Conservation (phyloP, 257 asterid genomes). For the Solanum etuberosum region DNA sequence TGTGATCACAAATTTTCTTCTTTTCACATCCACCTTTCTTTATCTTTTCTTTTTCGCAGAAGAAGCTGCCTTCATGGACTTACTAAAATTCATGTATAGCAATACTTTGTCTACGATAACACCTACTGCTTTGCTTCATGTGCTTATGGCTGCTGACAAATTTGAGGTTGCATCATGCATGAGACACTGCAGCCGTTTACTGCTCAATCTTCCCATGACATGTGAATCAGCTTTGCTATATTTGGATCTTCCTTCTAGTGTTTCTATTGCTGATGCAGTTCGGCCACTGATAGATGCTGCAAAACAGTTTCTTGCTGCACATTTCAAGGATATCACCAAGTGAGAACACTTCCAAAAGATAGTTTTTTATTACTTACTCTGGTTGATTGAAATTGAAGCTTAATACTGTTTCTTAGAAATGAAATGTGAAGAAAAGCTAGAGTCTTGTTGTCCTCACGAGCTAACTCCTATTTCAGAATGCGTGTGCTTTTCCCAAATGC, state of each 20-base stretch:
- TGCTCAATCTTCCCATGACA: conserved; percentile 6
- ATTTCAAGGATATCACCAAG: conserved; percentile 8
- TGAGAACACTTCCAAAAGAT: background rate
- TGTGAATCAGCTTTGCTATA: conserved; percentile 2
- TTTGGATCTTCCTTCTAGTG: conserved; percentile 5
- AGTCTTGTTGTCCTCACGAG: background rate
- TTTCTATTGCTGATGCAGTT: conserved; percentile 4
- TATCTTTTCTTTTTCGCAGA: background rate
- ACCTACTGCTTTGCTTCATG: conserved; percentile 1
- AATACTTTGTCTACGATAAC: background rate
- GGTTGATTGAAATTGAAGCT: background rate
- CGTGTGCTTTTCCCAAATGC: background rate
- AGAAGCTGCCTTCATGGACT: conserved; percentile 6
- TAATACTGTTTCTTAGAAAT: background rate
- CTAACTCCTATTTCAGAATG: background rate
- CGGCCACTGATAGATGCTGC: conserved; percentile 3
- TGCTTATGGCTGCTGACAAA: conserved; percentile 8
- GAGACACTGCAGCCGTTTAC: conserved; percentile 4
- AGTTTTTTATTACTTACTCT: background rate
- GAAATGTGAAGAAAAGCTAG: background rate
- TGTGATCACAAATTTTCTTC: background rate
- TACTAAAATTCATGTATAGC: background rate
- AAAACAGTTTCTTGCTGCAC: conserved; percentile 6
- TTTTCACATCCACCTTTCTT: background rate
- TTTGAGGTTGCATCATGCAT: conserved; percentile 11